These are phyloP conservation scores for Colletotrichum aenigma DNA, from an alignment of 2,329 filamentous ascomycete genomes.

Conservation along the genomic window DNA sequence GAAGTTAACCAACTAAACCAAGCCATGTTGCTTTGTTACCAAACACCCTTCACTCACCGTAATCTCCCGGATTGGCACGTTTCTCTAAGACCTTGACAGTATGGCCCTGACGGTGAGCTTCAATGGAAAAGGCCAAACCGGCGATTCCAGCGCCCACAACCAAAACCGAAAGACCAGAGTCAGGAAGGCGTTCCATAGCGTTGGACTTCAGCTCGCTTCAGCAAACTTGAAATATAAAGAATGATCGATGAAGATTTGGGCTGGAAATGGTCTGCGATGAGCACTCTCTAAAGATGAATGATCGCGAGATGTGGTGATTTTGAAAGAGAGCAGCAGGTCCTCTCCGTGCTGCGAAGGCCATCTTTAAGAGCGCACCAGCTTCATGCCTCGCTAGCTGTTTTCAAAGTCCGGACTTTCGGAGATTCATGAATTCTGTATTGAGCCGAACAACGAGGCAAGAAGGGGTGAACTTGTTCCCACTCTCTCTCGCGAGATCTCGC, in stretches of 20 bases:
- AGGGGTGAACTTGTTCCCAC: accelerated
- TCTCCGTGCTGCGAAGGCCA: neutral
- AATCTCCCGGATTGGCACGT: neutral
- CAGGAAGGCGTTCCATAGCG: neutral
- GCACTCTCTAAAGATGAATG: neutral
- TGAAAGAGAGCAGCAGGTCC: neutral
- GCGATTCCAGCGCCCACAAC: neutral
- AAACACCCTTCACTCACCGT: neutral
- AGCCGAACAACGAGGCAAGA: neutral
- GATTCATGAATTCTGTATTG: neutral
- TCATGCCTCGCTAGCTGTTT: neutral
- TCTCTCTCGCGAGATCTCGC: neutral
- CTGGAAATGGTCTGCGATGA: neutral
- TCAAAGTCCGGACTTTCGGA: neutral
- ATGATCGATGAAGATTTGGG: neutral
- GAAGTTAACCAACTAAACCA: neutral
- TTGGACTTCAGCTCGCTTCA: neutral
- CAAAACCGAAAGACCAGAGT: neutral
- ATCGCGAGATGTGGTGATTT: neutral
- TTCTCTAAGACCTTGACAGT: conserved; percentile 1
- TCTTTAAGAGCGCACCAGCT: neutral
- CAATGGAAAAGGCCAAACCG: conserved; percentile 15
- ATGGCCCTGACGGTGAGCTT: conserved; percentile 14
- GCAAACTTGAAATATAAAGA: neutral
- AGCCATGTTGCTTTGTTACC: neutral